These are phyloP conservation scores for Flaveria sonorensis DNA, from an alignment of 129 eudicot species.

Conservation along the genomic window DNA sequence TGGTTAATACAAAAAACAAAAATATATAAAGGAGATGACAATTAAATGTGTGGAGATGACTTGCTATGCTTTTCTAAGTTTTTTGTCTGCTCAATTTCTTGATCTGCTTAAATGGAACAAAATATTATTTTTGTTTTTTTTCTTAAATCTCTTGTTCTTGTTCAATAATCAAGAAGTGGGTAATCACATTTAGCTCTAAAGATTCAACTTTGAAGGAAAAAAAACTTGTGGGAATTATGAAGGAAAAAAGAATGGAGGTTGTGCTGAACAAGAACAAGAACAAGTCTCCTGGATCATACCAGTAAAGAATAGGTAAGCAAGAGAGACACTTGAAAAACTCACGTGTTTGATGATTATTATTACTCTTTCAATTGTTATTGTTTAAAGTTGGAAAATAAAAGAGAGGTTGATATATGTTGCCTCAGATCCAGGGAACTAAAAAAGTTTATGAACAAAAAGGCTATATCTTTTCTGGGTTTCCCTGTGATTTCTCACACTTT, in stretches of 20 bases:
- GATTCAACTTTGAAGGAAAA: conserved; percentile 14
- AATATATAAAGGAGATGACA: conserved; percentile 36
- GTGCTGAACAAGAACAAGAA: conserved; percentile 24
- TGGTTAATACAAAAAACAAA: conserved; percentile 42
- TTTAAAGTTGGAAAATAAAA: conserved; percentile 37
- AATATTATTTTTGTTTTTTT: background rate
- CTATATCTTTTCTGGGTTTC: conserved; percentile 42
- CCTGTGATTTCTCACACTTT: conserved; percentile 71
- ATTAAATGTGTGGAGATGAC: conserved; percentile 66
- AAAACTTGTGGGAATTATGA: conserved; percentile 1
- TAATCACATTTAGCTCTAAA: conserved; percentile 43
- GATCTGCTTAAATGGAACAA: conserved; percentile 19
- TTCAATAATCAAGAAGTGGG: conserved; percentile 35
- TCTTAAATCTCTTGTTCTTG: conserved; percentile 30
- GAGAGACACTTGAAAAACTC: conserved; percentile 35
- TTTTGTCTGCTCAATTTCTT: conserved; percentile 36
- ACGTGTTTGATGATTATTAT: conserved; percentile 28
- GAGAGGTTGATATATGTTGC: conserved; percentile 64
- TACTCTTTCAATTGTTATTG: conserved; percentile 26
- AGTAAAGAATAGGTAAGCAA: conserved; percentile 37
- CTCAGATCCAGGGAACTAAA: conserved; percentile 80
- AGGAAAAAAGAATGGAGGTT: background rate
- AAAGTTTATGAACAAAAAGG: conserved; percentile 40
- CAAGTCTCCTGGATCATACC: conserved; percentile 29
- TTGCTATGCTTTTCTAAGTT: conserved; percentile 41